phyloP scores from a whole-genome alignment of 2,329 filamentous ascomycete genomes.

The Chaetomiaceae sp. region DNA sequence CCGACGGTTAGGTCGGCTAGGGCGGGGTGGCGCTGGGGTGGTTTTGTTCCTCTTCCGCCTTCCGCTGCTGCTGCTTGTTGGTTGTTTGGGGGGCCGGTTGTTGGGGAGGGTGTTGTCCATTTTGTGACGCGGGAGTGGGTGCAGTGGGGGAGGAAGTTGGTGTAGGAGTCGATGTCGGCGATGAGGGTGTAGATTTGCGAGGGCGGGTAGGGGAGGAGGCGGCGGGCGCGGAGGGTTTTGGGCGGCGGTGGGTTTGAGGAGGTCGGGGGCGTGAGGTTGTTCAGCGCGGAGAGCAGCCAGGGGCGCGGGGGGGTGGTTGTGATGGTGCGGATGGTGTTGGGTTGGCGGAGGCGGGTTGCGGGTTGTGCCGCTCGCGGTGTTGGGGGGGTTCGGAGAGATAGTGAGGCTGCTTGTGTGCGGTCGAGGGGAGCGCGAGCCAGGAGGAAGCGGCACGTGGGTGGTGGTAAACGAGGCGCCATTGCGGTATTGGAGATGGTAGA shows the following conservation, averaged over 20 bases:
- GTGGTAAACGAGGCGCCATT: slow-evolving; percentile 7
- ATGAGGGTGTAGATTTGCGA: slow-evolving; percentile 75
- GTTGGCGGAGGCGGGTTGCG: background rate
- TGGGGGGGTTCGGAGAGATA: background rate
- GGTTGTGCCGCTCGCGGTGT: background rate
- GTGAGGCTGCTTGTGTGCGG: background rate
- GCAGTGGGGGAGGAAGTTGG: slow-evolving; percentile 88
- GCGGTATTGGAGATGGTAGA: background rate
- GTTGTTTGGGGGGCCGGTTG: slow-evolving; percentile 32
- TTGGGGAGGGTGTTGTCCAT: slow-evolving; percentile 46
- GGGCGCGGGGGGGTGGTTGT: slow-evolving; percentile 4
- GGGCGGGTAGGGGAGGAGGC: slow-evolving; percentile 71
- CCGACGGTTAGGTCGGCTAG: slow-evolving; percentile 78
- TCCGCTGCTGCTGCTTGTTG: slow-evolving; percentile 33
- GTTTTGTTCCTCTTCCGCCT: background rate
- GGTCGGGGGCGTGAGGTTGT: slow-evolving; percentile 4
- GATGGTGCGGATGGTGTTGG: background rate
- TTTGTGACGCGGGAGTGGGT: slow-evolving; percentile 69
- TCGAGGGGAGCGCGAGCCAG: background rate
- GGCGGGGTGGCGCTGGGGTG: slow-evolving; percentile 51
- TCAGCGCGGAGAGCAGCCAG: slow-evolving; percentile 18
- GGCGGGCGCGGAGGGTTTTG: slow-evolving; percentile 67
- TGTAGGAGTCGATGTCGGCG: slow-evolving; percentile 81
- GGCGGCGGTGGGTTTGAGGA: slow-evolving; percentile 26
- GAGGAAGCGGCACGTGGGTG: background rate